These are phyloP conservation scores for Thielaviopsis musarum DNA, from an alignment of 2,329 filamentous ascomycete genomes.

Conservation along the genomic window DNA sequence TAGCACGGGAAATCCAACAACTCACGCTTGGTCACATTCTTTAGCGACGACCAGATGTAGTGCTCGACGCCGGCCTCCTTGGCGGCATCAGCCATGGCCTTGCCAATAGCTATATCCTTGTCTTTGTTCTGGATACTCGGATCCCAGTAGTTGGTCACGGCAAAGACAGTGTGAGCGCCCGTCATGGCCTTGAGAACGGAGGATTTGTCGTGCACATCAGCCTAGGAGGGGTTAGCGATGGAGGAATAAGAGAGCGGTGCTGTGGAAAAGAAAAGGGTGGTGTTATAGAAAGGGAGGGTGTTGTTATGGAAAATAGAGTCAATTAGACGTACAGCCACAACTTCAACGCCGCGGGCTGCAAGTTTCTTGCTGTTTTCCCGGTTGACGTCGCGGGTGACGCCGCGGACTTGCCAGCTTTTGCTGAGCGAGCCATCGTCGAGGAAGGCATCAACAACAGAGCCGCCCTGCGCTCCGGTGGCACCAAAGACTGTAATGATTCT, in stretches of 20 bases:
- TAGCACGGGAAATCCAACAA: background rate
- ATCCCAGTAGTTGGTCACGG: slow-evolving; percentile 21
- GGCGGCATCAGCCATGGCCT: slow-evolving; percentile 27
- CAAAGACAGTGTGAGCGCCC: slow-evolving; percentile 27
- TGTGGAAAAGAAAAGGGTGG: no score
- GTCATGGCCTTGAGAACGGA: slow-evolving; percentile 23
- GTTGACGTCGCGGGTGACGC: slow-evolving; percentile 28
- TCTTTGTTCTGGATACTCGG: slow-evolving; percentile 5
- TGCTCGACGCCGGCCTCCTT: slow-evolving; percentile 28
- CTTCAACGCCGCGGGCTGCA: slow-evolving; percentile 24
- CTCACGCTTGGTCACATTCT: slow-evolving; percentile 21
- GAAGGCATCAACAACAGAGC: slow-evolving; percentile 27
- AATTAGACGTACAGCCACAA: slow-evolving; percentile 21
- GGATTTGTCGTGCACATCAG: slow-evolving; percentile 20
- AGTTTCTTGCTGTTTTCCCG: slow-evolving; percentile 25
- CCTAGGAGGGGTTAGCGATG: background rate
- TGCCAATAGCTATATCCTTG: slow-evolving; percentile 32
- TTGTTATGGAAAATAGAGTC: no score
- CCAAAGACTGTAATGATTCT: slow-evolving; percentile 29
- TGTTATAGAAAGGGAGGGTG: no score
- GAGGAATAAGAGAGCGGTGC: background rate
- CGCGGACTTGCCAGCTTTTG: slow-evolving; percentile 27
- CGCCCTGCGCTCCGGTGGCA: slow-evolving; percentile 32
- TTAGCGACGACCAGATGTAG: slow-evolving; percentile 29
- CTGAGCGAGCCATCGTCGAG: slow-evolving; percentile 29